Percentiles rank a stretch among this genome's conserved stretches.
phyloP scores from a whole-genome alignment of 257 asterid species.

The Rubia yunnanensis region DNA sequence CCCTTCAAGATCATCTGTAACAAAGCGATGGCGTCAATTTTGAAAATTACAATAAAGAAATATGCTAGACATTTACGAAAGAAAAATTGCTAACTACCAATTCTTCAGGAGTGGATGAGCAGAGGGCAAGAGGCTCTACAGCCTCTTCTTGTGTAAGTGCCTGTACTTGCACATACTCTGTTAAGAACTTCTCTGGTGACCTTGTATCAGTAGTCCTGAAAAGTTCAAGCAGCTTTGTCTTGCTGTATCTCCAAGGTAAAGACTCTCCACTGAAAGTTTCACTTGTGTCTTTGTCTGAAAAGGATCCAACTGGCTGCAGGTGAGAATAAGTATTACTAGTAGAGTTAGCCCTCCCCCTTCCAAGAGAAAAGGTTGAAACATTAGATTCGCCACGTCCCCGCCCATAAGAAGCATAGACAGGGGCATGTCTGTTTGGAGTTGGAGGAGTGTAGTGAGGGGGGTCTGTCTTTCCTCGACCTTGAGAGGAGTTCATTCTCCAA shows the following conservation, averaged over 20 bases:
- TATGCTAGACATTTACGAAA: not conserved
- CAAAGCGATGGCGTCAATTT: slow-evolving; percentile 14
- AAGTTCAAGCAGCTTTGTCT: slow-evolving; percentile 65
- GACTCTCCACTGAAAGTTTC: slow-evolving; percentile 40
- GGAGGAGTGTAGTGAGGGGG: slow-evolving; percentile 41
- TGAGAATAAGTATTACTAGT: slow-evolving; percentile 26
- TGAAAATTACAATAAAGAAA: not conserved
- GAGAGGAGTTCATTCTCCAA: slow-evolving; percentile 66
- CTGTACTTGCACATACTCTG: slow-evolving; percentile 48
- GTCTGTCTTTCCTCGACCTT: slow-evolving; percentile 71
- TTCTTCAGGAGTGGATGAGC: slow-evolving; percentile 63
- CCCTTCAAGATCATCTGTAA: slow-evolving; percentile 72
- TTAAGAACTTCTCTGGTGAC: slow-evolving; percentile 30
- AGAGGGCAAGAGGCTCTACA: slow-evolving; percentile 66
- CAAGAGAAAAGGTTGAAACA: slow-evolving; percentile 40
- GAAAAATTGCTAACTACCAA: slow-evolving; percentile 36
- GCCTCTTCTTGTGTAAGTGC: slow-evolving; percentile 72
- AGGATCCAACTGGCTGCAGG: slow-evolving; percentile 36
- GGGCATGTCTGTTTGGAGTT: slow-evolving; percentile 46
- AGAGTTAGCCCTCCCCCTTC: slow-evolving; percentile 58
- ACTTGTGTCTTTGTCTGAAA: slow-evolving; percentile 49
- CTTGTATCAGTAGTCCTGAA: slow-evolving; percentile 51
- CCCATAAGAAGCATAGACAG: slow-evolving; percentile 58
- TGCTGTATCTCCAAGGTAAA: slow-evolving; percentile 39
- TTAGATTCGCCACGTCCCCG: slow-evolving; percentile 73